Evolutionary conservation across 768 basidiomycete species (phyloP).

Genomic region (Tricholoma matsutake): DNA sequence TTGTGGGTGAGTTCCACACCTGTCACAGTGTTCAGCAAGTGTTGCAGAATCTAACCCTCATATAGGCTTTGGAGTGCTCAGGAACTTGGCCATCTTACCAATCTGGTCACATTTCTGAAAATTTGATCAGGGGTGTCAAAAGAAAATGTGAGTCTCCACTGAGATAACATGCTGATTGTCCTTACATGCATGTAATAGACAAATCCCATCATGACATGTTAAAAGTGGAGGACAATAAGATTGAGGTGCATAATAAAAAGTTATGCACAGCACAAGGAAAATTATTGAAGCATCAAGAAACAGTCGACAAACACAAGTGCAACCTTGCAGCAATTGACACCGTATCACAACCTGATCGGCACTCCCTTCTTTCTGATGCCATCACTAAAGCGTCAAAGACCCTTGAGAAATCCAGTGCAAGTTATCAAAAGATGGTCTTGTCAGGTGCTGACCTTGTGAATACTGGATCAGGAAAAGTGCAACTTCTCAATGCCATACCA

Average conservation of each 20-base stretch:
- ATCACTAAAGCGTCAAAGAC: background rate
- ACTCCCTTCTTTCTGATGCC: background rate
- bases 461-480: background rate
- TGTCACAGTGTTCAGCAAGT: background rate
- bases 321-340: background rate
- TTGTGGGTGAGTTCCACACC: conserved; percentile 2
- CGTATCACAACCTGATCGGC: no score
- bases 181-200: background rate
- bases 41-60: background rate
- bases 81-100: conserved; percentile 1
- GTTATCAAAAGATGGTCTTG: background rate
- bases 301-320: background rate
- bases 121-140: background rate
- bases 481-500: no score
- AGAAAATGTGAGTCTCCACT: conserved; percentile 2
- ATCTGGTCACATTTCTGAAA: background rate
- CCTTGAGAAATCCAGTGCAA: background rate
- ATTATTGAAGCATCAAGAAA: background rate
- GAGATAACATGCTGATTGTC: background rate
- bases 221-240: background rate
- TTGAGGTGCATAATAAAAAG: background rate
- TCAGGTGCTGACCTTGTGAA: background rate
- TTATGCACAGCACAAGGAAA: background rate
- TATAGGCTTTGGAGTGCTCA: conserved; percentile 7
- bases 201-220: background rate